Base-by-base conservation (phyloP, 2,329 filamentous ascomycete genomes). In the Colletotrichum echinochloae region DNA sequence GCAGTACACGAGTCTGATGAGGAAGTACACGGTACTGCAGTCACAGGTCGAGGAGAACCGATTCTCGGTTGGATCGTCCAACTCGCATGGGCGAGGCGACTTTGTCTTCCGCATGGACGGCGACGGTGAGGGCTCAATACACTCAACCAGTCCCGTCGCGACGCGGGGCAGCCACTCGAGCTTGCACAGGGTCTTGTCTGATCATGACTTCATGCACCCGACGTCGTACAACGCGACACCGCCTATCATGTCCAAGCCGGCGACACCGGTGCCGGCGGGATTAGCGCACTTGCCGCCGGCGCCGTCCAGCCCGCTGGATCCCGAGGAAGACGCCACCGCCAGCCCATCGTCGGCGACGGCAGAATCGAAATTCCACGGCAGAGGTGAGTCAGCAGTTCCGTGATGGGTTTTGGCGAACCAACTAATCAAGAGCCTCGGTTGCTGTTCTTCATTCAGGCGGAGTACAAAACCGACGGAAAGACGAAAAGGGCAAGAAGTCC, bases 1-100 rank as follows among this genome's bases (percentile, higher is more conserved):
- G 75, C 86, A 87, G 69, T 83, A 87, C 74, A 79, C 79, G 55
- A 79, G 84, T 26, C 79, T 89, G 59, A 81, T 82, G 74, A 83
- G 83, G 62, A 88, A 87, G 74, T 88, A 88, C 75, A 85, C 83
- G 16, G 82, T 82, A 1, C 77, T 89, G 26, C 85, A 89, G 76
- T 84, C 83, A 11, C 72, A 73, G 46, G 48, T 72, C n/a, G 70
- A 73, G 37, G 72, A 73, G 35, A 54, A 55, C 60, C 70, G 65
- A 46, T 65, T 73, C 52, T 57, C 66, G 23, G 63, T 72, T 7
- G 70, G 70, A 37, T 72, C 70, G 8, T 65, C 71, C 26, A 62
- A 68, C n/a, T 68, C 68, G n/a, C 72, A 72, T n/a, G 55, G 30
- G 4, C 66, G 72, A 12, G 57, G 48, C 51, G 72, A 73, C 16